Percentiles rank a stretch among this genome's conserved stretches.
phyloP scores from a whole-genome alignment of 164 flowering plant genomes.

The Sextonia rubra region DNA sequence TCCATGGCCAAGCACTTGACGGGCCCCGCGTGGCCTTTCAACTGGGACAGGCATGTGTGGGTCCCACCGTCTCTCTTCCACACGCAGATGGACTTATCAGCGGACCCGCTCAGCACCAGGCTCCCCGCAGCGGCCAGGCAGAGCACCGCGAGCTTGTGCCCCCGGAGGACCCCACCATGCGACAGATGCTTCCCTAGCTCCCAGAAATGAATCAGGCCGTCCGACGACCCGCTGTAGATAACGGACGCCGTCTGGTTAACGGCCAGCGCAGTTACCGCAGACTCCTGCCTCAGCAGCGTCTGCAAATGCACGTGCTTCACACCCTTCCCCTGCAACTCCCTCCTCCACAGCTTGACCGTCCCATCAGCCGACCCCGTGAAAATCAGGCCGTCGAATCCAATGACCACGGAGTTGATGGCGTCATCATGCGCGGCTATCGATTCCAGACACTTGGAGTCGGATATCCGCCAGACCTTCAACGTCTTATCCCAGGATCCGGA shows the following conservation, averaged over 20 bases:
- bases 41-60: constrained; percentile 62
- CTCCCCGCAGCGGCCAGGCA: constrained; percentile 66
- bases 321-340: constrained; percentile 39
- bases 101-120: constrained; percentile 68
- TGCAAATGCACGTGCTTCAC: constrained; percentile 37
- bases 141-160: constrained; percentile 75
- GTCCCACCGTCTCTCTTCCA: constrained; percentile 54
- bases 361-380: constrained; percentile 93
- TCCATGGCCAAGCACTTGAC: constrained; percentile 75
- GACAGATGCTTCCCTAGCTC: constrained; percentile 47
- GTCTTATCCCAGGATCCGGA: constrained; percentile 91
- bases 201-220: constrained; percentile 84
- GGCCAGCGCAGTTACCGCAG: constrained; percentile 75
- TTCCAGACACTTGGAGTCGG: constrained; percentile 73
- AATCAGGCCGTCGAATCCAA: constrained; percentile 45
- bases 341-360: constrained; percentile 64
- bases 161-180: constrained; percentile 67
- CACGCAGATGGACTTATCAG: constrained; percentile 81
- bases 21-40: constrained; percentile 78
- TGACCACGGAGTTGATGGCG: constrained; percentile 73
- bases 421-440: constrained; percentile 78
- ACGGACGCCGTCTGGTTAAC: constrained; percentile 31
- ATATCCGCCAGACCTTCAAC: constrained; percentile 69
- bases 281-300: constrained; percentile 53
- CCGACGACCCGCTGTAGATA: constrained; percentile 72